Evolutionary conservation across 495 filamentous ascomycete species (phyloP).

Genomic region (Daldinia loculata): DNA sequence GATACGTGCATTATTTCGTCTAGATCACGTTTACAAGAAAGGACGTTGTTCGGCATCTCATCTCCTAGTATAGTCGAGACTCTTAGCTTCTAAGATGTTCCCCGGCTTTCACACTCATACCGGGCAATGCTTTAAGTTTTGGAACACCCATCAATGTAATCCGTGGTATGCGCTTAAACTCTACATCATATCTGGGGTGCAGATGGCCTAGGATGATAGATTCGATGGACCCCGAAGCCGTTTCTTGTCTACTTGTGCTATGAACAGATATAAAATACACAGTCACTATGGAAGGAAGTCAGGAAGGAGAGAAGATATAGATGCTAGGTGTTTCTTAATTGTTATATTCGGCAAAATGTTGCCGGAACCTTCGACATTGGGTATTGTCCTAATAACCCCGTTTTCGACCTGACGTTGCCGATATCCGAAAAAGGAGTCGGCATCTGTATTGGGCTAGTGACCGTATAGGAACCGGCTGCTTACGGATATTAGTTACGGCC

Average conservation of each 20-base stretch:
- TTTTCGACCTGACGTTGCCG: background rate
- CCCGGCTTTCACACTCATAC: background rate
- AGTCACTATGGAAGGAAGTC: background rate
- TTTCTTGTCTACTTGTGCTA: too few species aligned
- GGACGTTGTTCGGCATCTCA: background rate
- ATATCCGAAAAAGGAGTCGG: slow-evolving; percentile 2
- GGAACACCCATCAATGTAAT: background rate
- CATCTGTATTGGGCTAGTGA: background rate
- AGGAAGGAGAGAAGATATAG: background rate
- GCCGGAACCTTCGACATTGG: background rate
- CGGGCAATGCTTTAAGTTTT: background rate
- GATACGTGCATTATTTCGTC: background rate
- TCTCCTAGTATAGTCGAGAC: background rate
- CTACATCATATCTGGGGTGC: background rate
- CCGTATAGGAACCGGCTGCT: background rate
- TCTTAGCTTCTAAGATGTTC: background rate
- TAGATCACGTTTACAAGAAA: background rate
- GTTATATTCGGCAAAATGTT: background rate
- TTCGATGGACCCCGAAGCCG: background rate
- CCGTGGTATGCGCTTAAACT: background rate
- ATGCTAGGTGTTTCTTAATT: background rate
- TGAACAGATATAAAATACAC: background rate
- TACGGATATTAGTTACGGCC: background rate
- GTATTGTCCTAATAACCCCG: background rate
- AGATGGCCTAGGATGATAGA: background rate